These are phyloP conservation scores for Galerina marginata DNA, from an alignment of 768 basidiomycete species.

Conservation along the genomic window DNA sequence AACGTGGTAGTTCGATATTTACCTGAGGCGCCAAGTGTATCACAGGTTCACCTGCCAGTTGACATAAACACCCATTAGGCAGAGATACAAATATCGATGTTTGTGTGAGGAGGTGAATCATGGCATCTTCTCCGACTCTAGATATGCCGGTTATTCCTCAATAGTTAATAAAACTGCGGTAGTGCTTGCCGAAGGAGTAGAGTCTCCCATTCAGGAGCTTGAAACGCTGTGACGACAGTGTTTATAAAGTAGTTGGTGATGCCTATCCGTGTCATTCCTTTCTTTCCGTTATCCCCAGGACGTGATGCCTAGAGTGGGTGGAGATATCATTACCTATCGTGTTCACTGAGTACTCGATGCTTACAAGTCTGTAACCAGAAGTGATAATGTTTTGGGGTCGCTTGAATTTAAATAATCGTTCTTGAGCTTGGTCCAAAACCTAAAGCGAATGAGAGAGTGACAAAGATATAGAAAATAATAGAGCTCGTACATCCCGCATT, in stretches of 20 bases:
- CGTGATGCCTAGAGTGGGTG: slow-evolving; percentile 30
- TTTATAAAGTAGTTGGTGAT: slow-evolving; percentile 72
- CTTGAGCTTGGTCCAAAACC: slow-evolving; percentile 69
- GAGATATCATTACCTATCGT: not conserved
- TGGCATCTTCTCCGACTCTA: slow-evolving; percentile 79
- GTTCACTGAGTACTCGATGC: slow-evolving; percentile 17
- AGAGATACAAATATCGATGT: slow-evolving; percentile 78
- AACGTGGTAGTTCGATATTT: slow-evolving; percentile 7
- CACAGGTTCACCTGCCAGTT: slow-evolving; percentile 78
- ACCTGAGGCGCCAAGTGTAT: slow-evolving; percentile 37
- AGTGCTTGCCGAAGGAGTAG: slow-evolving; percentile 61
- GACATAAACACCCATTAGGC: slow-evolving; percentile 85
- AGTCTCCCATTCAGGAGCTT: slow-evolving; percentile 67
- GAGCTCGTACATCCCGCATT: slow-evolving; percentile 56
- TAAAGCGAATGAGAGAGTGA: slow-evolving; percentile 28
- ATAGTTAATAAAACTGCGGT: not conserved
- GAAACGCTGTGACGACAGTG: slow-evolving; percentile 72
- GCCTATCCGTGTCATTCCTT: slow-evolving; percentile 42
- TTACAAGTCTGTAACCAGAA: slow-evolving; percentile 65
- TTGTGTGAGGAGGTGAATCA: slow-evolving; percentile 79
- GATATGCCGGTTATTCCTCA: not conserved
- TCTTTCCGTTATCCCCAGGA: slow-evolving; percentile 44
- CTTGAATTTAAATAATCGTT: slow-evolving; percentile 50
- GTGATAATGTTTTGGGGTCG: slow-evolving; percentile 65
- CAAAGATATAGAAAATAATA: not conserved